Conservation (phyloP, 768 basidiomycete species). For the Boletellus ananiceps region DNA sequence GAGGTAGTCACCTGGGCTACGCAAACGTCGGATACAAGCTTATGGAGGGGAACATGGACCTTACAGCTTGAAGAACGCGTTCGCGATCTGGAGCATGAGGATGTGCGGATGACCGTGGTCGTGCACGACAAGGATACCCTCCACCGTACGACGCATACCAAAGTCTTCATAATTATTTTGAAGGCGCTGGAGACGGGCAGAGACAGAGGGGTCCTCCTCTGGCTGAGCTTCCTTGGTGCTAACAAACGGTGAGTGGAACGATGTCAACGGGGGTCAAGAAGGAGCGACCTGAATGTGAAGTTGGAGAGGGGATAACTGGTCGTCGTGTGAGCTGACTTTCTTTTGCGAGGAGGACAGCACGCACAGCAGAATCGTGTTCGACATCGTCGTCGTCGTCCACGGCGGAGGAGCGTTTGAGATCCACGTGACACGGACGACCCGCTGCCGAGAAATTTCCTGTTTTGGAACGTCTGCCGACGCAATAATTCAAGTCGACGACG, state of each 20-base stretch:
- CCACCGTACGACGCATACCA: slow-evolving; percentile 94
- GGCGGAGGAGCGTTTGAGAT: slow-evolving; percentile 1
- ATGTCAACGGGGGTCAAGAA: slow-evolving; percentile 1
- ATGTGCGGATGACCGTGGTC: slow-evolving; percentile 98
- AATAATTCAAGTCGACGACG: background rate
- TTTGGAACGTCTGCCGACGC: background rate
- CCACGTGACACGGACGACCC: slow-evolving; percentile 15
- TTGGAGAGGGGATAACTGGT: slow-evolving; percentile 79
- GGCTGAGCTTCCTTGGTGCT: slow-evolving; percentile 96
- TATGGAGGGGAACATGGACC: slow-evolving; percentile 23
- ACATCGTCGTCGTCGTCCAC: slow-evolving; percentile 35
- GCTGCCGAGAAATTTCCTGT: slow-evolving; percentile 4
- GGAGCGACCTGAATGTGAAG: slow-evolving; percentile 78
- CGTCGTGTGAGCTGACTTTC: background rate
- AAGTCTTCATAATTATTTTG: slow-evolving; percentile 97
- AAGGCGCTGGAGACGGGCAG: slow-evolving; percentile 87
- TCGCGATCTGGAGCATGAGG: slow-evolving; percentile 96
- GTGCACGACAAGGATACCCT: slow-evolving; percentile 74
- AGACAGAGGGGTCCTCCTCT: slow-evolving; percentile 95
- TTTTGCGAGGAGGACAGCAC: slow-evolving; percentile 10
- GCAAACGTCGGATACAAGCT: background rate
- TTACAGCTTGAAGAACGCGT: slow-evolving; percentile 97
- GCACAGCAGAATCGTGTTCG: slow-evolving; percentile 50
- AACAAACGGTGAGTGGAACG: slow-evolving; percentile 6
- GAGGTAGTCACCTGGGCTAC: slow-evolving; percentile 95